Evolutionary conservation across 768 basidiomycete genomes (phyloP).

Genomic region (Sarcomyxa edulis): DNA sequence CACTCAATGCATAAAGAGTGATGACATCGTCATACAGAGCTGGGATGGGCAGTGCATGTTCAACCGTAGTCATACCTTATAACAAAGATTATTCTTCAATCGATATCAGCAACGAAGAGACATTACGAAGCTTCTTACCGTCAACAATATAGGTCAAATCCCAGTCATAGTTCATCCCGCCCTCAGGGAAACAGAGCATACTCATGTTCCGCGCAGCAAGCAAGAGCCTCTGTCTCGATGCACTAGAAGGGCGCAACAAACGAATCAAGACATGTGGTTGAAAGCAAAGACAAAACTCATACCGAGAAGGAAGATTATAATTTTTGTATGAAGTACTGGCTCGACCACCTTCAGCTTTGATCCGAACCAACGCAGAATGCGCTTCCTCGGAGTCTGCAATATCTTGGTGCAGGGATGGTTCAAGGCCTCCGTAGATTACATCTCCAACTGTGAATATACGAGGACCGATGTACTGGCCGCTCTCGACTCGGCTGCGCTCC

Average conservation of each 20-base stretch:
- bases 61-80: conserved; percentile 79
- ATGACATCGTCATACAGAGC: conserved; percentile 62
- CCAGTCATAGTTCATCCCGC: conserved; percentile 76
- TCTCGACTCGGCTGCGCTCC: conserved; percentile 65
- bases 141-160: conserved; percentile 76
- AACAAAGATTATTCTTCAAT: background rate
- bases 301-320: conserved; percentile 67
- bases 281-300: conserved; percentile 8
- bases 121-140: conserved; percentile 31
- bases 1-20: conserved; percentile 57
- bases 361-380: conserved; percentile 55
- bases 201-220: conserved; percentile 54
- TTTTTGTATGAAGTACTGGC: conserved; percentile 75
- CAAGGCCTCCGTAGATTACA: conserved; percentile 55
- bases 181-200: conserved; percentile 73
- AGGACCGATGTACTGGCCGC: conserved; percentile 63
- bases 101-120: background rate
- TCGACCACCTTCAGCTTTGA: conserved; percentile 69
- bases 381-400: conserved; percentile 61
- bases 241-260: conserved; percentile 17
- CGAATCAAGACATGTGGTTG: background rate
- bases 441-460: conserved; percentile 69
- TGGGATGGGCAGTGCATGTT: conserved; percentile 65
- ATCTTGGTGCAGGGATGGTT: conserved; percentile 47
- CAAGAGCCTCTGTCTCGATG: conserved; percentile 63